Evolutionary conservation across 345 rosid species (phyloP).

Genomic region (Anacardium occidentale): DNA sequence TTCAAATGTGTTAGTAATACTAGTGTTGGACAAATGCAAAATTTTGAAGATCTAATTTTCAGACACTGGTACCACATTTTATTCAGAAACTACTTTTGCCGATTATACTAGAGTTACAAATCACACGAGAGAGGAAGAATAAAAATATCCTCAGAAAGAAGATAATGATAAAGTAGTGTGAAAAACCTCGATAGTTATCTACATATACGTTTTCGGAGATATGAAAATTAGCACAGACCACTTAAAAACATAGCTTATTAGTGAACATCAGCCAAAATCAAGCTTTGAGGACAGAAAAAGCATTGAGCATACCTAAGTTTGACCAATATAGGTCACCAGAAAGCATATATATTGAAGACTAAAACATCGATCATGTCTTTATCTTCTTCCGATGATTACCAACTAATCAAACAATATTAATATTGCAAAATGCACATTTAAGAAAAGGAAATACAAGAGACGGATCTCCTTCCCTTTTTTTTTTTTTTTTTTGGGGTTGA

Average conservation of each 20-base stretch:
- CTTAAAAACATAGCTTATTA: not conserved
- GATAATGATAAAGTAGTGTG: not conserved
- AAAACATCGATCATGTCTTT: not conserved
- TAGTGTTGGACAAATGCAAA: not conserved
- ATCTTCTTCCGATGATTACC: not conserved
- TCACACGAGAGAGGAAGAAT: too few species aligned
- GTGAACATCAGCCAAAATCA: not conserved
- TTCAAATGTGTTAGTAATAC: constrained; percentile 13
- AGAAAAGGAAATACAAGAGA: not conserved
- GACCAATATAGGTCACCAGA: not conserved
- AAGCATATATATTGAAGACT: not conserved
- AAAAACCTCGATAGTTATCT: not conserved
- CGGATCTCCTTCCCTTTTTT: not conserved
- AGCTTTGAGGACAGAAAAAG: not conserved
- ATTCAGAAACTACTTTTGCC: not conserved
- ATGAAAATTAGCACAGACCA: not conserved
- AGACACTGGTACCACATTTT: too few species aligned
- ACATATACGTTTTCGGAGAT: not conserved
- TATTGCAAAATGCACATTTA: not conserved
- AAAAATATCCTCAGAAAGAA: too few species aligned
- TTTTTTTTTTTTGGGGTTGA: too few species aligned
- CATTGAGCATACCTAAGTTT: not conserved
- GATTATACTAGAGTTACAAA: not conserved
- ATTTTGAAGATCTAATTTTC: not conserved
- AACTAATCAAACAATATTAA: not conserved